Percentiles rank a stretch among this genome's conserved stretches.
Evolutionary conservation across 2,329 filamentous ascomycete species (phyloP).

Genomic region (Trichoderma breve): DNA sequence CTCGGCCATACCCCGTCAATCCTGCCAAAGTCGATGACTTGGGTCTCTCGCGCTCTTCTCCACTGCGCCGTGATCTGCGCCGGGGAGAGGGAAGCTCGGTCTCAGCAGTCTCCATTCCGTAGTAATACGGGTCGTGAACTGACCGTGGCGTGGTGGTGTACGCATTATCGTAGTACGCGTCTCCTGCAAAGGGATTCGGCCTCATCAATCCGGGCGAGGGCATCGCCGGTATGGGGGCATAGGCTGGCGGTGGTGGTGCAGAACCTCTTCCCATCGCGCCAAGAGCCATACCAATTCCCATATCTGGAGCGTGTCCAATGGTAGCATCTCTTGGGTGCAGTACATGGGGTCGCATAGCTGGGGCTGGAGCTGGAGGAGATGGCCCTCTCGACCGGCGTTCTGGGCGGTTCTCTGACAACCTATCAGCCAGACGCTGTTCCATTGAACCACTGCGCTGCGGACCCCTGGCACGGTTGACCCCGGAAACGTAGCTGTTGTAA

Average conservation of each 20-base stretch:
- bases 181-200: constrained; percentile 16
- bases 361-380: constrained; percentile 22
- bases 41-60: constrained; percentile 30
- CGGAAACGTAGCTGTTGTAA: constrained; percentile 39
- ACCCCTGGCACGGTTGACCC: constrained; percentile 44
- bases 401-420: constrained; percentile 47
- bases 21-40: constrained; percentile 48
- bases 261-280: constrained; percentile 17
- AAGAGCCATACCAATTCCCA: constrained; percentile 13
- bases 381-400: constrained; percentile 17
- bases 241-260: constrained; percentile 29
- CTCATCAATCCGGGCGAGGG: constrained; percentile 36
- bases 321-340: constrained; percentile 7
- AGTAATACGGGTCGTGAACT: constrained; percentile 18
- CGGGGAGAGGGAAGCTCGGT: constrained; percentile 29
- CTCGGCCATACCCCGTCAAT: constrained; percentile 44
- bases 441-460: constrained; percentile 42
- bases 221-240: constrained; percentile 31
- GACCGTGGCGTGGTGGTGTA: constrained; percentile 30
- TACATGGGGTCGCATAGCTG: constrained; percentile 24
- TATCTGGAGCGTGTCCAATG: constrained; percentile 9
- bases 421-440: constrained; percentile 51
- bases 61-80: constrained; percentile 29
- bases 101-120: constrained; percentile 24
- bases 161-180: constrained; percentile 38